Base-by-base conservation (phyloP, 306 rosid genomes). In the Senna tora region DNA sequence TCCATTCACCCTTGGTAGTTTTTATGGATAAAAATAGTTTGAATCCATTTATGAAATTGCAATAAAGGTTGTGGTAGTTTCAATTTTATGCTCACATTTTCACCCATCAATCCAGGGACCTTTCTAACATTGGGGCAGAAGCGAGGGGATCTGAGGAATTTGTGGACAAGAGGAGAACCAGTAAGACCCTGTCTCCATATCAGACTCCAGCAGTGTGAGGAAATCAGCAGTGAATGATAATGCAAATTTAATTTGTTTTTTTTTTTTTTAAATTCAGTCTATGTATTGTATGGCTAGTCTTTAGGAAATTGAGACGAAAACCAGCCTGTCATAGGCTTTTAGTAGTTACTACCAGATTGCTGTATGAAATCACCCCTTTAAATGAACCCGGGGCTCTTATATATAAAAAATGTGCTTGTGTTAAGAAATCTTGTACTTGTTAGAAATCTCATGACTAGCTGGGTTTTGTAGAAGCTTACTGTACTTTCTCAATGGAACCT, bases 1-100 rank as follows among this genome's bases (percentile, higher is more conserved):
- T 42, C 95, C 95, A 1, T 89, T 89, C 63, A 89, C 85, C 4
- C 87, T 86, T 0, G 95, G 95, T 89, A 86, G 57, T 55, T 76
- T 7, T 73, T 4, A 36, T 56, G 52, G 52, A 36, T 22, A 14
- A 17, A 17, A 21, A 5, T 47, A 6, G 22, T 34, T 21, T 5
- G 25, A 19, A 38, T 25, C 30, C 13, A 47, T 36, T 19, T 34
- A 20, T 5, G 53, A 38, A 53, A 77, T 77, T 22, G 36, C 61
- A 43, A 17, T 19, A 63, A 32, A 38, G 33, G 36, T 43, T 53
- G 3, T 53, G 3, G n/a, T 32, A 32, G 17, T 34, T 12, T 4
- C 11, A 7, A 15, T 70, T 47, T 13, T 22, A 49, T 67, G 53
- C 72, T 39, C 10, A 28, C 19, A 9, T 51, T 34, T 61, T 22